Evolutionary conservation across 768 basidiomycete species (phyloP).

Genomic region (Russula dissimulans): DNA sequence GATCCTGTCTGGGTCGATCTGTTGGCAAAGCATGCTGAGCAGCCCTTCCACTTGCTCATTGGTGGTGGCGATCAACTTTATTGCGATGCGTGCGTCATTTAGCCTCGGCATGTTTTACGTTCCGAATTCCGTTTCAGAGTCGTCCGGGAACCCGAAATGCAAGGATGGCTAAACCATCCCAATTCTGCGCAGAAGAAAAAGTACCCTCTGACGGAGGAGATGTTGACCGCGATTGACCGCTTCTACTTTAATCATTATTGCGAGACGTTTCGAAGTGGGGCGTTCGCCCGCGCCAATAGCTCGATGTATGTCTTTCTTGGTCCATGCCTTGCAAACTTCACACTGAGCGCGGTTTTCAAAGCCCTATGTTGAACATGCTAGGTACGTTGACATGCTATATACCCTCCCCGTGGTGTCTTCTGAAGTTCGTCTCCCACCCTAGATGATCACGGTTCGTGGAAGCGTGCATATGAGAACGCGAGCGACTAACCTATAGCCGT

Average conservation of each 20-base stretch:
- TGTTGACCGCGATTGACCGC: conserved; percentile 68
- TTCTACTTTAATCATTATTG: conserved; percentile 93
- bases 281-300: conserved; percentile 85
- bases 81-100: conserved; percentile 56
- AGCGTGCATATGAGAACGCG: background rate
- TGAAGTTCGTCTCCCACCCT: conserved; percentile 4
- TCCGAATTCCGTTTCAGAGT: conserved; percentile 35
- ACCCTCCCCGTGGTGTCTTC: background rate
- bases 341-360: conserved; percentile 23
- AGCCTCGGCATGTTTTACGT: background rate
- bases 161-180: conserved; percentile 66
- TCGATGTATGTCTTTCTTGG: conserved; percentile 56
- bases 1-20: conserved; percentile 94
- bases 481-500: background rate
- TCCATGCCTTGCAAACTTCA: background rate
- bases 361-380: conserved; percentile 84
- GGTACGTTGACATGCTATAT: conserved; percentile 35
- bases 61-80: conserved; percentile 94
- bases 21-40: conserved; percentile 67
- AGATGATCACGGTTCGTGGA: conserved; percentile 72
- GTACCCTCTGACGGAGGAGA: conserved; percentile 59
- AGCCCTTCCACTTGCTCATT: conserved; percentile 84
- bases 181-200: conserved; percentile 50
- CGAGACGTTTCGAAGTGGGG: conserved; percentile 73
- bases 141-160: conserved; percentile 80